Base-by-base conservation (phyloP, 1,139 yeast species). In the Lizanozyma gosingica region DNA sequence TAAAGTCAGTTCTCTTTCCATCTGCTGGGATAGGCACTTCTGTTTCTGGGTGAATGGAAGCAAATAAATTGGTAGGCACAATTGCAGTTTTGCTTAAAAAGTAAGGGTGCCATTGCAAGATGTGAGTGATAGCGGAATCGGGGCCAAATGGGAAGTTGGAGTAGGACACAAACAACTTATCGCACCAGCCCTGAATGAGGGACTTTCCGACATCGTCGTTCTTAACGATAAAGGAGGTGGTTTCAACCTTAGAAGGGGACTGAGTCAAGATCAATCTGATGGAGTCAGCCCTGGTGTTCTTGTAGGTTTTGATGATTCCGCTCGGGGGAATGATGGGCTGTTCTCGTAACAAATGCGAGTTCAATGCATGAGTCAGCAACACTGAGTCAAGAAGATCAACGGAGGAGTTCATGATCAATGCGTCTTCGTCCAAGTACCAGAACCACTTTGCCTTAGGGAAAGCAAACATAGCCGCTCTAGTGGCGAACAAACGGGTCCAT, bases 61-160 rank as follows among this genome's bases (percentile, higher is more conserved):
- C 55, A 15, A 70, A 65, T 11, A 70, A 60, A 46, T 69, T 65
- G 6, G 71, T 52, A n/a, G 87, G 85, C 1, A 92, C 74, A 11
- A 90, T 60, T 0, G 87, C 83, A 3, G 94, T 70, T 52, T 78
- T 82, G 41, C 83, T 73, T 49, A 90, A 69, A 35, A 83, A 64
- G 38, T 74, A 76, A 11, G 95, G 95, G 57, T 92, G 98, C 98
- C 97, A 92, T 59, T 87, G 96, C 47, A 88, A 65, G 34, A 87
- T 67, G 57, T 92, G 97, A 17, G 87, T 77, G 40, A 90, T 57
- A 0, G 94, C 86, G 11, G 80, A 72, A 46, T 76, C 78, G 2
- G 84, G 81, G 22, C 76, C 75, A 48, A 55, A 65, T 15, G 76
- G 75, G 60, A 85, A 84, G 54, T 74, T 75, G 32, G 64, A 67